Conservation (phyloP, 2,329 filamentous ascomycete species). For the Fusarium circinatum region DNA sequence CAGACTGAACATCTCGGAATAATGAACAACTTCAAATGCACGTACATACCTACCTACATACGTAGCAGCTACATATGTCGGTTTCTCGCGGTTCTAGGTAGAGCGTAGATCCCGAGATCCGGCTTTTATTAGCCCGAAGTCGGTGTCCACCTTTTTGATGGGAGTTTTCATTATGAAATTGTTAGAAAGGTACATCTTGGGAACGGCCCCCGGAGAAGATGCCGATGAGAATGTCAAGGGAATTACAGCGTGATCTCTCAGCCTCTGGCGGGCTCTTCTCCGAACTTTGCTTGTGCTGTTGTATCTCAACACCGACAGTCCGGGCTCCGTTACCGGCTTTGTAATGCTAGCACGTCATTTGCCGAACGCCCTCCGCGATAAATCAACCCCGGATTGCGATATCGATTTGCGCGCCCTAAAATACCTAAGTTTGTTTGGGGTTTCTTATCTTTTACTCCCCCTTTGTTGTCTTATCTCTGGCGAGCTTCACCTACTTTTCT, state of each 20-base stretch:
- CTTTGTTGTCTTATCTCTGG: slow-evolving; percentile 9
- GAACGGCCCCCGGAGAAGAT: slow-evolving; percentile 13
- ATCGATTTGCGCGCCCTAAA: slow-evolving; percentile 14
- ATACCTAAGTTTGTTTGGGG: not conserved
- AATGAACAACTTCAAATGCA: not conserved
- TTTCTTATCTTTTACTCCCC: slow-evolving; percentile 8
- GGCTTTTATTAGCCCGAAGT: slow-evolving; percentile 11
- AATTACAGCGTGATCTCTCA: not conserved
- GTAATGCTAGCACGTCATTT: slow-evolving; percentile 47
- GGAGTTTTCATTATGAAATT: not conserved
- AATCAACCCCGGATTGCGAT: slow-evolving; percentile 42
- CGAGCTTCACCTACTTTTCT: not conserved
- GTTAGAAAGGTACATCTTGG: slow-evolving; percentile 17
- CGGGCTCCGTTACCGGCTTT: slow-evolving; percentile 44
- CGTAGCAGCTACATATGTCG: not conserved
- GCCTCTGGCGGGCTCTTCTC: slow-evolving; percentile 7
- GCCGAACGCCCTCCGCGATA: slow-evolving; percentile 35
- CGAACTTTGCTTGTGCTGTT: slow-evolving; percentile 23
- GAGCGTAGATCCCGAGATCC: slow-evolving; percentile 25
- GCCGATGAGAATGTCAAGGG: not conserved
- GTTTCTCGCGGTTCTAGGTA: slow-evolving; percentile 19
- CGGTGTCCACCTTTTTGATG: not conserved
- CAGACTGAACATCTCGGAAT: not conserved
- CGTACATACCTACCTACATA: not conserved
- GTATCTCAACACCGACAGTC: slow-evolving; percentile 35